Base-by-base conservation (phyloP, 1,284 basidiomycete species). In the Porodaedalea pini region DNA sequence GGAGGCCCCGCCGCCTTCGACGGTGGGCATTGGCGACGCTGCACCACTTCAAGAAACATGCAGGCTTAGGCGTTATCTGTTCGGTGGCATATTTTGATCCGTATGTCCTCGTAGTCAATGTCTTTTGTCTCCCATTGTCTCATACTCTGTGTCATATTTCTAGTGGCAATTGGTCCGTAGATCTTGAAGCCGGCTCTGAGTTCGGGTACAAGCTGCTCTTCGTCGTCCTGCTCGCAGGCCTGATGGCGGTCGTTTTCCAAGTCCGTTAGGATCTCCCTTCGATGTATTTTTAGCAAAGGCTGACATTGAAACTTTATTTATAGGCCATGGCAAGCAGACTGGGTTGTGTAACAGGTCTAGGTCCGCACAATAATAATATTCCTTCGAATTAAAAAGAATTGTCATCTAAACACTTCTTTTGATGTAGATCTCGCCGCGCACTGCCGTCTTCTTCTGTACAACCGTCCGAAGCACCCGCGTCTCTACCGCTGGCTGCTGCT, bases 131-230 rank as follows among this genome's bases (percentile, higher is more conserved):
- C n/a, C n/a, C n/a, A n/a, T 47, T 47, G 13, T 23, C 6, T 37
- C 34, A 15, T 13, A 51, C 21, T 15, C 8, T 27, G 36, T 51
- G 13, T 23, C 15, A 6, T 15, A 4, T 15, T 32, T 54, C 37
- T 59, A 86, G 84, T 10, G 86, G 85, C 25, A 88, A 88, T 66
- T 90, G 88, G 87, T 82, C 82, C 5, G 86, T 88, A 15, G 87
- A 89, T 69, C 71, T 89, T 21, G 80, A 85, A 68, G 87, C 86
- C 5, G 90, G 89, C 11, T 85, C 87, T 8, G 68, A 82, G 60
- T 91, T 80, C 68, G 93, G 93, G 0, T 96, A 94, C 75, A 82
- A 85, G 63, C 79, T 96, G 29, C 79, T 97, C 37, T 94, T 95
- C 67, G 80, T 96, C 51, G 86, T 97, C 11, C 78, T 97, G 1